Percentiles rank a stretch among this genome's conserved stretches.
Evolutionary conservation across 2,329 filamentous ascomycete genomes (phyloP).

Genomic region (Thielaviopsis cerberus): DNA sequence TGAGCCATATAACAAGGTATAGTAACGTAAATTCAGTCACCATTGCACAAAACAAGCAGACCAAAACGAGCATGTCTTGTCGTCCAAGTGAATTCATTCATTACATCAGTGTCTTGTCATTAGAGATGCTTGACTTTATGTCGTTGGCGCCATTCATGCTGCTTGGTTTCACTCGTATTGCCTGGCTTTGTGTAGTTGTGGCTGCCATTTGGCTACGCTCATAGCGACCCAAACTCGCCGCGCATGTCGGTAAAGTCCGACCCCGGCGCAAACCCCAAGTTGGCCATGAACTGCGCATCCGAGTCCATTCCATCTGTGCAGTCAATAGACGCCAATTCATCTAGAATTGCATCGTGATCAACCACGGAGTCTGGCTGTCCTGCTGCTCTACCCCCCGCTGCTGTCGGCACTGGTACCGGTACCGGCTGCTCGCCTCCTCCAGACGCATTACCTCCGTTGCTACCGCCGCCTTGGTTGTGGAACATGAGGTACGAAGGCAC

Average conservation of each 20-base stretch:
- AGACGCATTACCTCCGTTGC: neutral
- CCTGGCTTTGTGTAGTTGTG: too few relatives aligned
- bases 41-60: neutral
- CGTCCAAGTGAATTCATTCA: too few relatives aligned
- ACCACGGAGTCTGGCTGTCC: constrained; percentile 13
- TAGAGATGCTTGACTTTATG: neutral
- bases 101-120: too few relatives aligned
- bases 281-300: constrained; percentile 47
- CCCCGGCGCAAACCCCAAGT: constrained; percentile 45
- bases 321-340: constrained; percentile 33
- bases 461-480: neutral
- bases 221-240: constrained; percentile 21
- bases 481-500: constrained; percentile 7
- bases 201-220: too few relatives aligned
- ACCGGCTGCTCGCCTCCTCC: neutral
- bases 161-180: neutral
- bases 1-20: neutral
- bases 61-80: too few relatives aligned
- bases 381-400: neutral
- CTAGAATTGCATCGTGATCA: constrained; percentile 34
- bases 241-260: constrained; percentile 37
- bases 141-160: neutral
- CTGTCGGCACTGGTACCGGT: neutral
- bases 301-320: constrained; percentile 30
- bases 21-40: neutral